A percentile compares a stretch with the other conserved stretches of the same genome.
phyloP scores from a whole-genome alignment of 139 green algal genomes.

The Bryopsis sp. region DNA sequence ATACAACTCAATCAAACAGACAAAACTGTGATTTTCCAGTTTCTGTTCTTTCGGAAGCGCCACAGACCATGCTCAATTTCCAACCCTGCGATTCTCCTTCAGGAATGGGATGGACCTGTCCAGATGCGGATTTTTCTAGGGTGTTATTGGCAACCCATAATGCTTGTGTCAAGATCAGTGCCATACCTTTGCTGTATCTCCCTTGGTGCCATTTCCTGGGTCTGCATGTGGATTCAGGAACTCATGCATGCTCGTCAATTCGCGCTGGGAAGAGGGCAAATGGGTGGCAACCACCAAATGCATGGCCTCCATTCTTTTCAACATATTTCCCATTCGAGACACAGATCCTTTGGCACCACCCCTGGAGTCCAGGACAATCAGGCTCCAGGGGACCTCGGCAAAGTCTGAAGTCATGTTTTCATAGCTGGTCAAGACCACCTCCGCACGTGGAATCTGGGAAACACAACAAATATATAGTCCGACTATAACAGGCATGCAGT shows the following conservation, averaged over 20 bases:
- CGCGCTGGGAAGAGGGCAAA: neutral
- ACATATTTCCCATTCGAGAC: neutral
- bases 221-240: neutral
- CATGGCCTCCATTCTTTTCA: neutral
- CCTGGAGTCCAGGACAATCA: neutral
- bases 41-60: no score
- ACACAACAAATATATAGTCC: neutral
- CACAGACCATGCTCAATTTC: no score
- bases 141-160: no score
- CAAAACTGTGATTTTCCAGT: no score
- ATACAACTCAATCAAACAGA: no score
- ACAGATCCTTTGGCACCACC: neutral
- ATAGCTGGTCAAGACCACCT: conserved; percentile 2
- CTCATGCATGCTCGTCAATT: neutral
- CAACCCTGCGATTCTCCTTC: no score
- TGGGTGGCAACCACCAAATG: neutral
- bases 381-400: conserved; percentile 5
- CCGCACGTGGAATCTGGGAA: conserved; percentile 1
- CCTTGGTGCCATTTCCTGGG: neutral
- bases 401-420: neutral
- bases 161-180: neutral
- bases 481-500: neutral
- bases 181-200: neutral
- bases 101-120: no score
- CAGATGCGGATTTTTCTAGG: no score